Evolutionary conservation across 2,329 filamentous ascomycete species (phyloP).

Genomic region (Nemania diffusa): DNA sequence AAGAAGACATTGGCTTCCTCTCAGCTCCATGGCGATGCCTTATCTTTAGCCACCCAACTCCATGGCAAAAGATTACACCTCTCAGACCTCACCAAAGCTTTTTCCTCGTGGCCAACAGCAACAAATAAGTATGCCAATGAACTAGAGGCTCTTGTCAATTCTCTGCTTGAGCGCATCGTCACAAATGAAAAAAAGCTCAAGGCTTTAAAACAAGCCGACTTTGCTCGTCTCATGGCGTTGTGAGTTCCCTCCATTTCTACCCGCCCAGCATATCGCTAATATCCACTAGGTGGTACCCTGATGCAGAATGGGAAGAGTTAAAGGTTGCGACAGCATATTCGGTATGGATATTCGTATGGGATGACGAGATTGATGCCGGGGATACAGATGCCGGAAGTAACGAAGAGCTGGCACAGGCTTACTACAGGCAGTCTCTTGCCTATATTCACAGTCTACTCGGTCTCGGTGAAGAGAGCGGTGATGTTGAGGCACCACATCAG

Average conservation of each 20-base stretch:
- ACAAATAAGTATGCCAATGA: conserved; percentile 40
- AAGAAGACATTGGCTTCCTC: conserved; percentile 22
- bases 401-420: conserved; percentile 45
- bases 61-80: conserved; percentile 41
- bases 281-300: conserved; percentile 47
- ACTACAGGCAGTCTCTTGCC: conserved; percentile 46
- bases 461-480: conserved; percentile 33
- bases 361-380: conserved; percentile 50
- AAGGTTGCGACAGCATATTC: conserved; percentile 48
- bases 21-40: conserved; percentile 40
- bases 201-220: conserved; percentile 50
- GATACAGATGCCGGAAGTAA: conserved; percentile 48
- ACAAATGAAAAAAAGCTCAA: conserved; percentile 46
- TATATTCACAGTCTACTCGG: conserved; percentile 46
- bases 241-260: conserved; percentile 32
- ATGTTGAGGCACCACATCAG: conserved; percentile 36
- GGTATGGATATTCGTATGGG: conserved; percentile 51
- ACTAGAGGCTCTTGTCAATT: conserved; percentile 41
- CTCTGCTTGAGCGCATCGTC: conserved; percentile 43
- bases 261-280: conserved; percentile 7
- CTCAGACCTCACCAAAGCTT: conserved; percentile 43
- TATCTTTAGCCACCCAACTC: conserved; percentile 39
- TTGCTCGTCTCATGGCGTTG: conserved; percentile 48
- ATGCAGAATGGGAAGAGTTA: conserved; percentile 49
- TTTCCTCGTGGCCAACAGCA: conserved; percentile 42